Evolutionary conservation across 768 basidiomycete genomes (phyloP).

Genomic region (Ephemerocybe angulata): DNA sequence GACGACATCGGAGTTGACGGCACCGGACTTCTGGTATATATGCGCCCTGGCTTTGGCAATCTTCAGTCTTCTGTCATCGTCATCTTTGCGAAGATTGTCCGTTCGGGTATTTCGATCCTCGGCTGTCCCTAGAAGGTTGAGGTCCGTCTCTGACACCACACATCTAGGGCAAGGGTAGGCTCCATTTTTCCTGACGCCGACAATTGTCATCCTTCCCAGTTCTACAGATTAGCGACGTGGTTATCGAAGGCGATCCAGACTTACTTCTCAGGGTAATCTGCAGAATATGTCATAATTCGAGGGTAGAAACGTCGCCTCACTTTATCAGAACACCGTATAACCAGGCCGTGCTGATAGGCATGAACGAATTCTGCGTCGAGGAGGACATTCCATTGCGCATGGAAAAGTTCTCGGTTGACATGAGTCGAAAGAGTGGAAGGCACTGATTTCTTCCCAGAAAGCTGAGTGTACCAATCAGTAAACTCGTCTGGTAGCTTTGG

Average conservation of each 20-base stretch:
- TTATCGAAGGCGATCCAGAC: not conserved
- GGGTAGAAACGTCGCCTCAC: not conserved
- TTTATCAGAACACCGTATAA: conserved; percentile 1
- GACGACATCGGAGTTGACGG: not conserved
- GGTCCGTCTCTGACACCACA: conserved; percentile 6
- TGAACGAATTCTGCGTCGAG: conserved; percentile 4
- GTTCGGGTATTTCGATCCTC: not conserved
- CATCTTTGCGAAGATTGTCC: not conserved
- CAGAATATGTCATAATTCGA: conserved; percentile 8
- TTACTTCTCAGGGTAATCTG: conserved; percentile 5
- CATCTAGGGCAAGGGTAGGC: conserved; percentile 17
- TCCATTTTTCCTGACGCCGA: conserved; percentile 15
- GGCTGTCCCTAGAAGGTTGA: conserved; percentile 6
- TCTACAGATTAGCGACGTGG: not conserved
- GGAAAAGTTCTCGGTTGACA: not conserved
- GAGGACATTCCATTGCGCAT: conserved; percentile 3
- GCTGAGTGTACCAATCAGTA: not conserved
- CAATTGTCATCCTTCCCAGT: conserved; percentile 20
- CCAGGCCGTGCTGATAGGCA: conserved; percentile 1
- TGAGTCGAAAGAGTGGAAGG: not conserved
- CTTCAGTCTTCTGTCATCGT: not conserved
- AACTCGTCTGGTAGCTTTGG: not conserved
- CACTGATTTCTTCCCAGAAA: not conserved
- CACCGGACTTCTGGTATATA: not conserved
- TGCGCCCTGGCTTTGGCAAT: not conserved